Conservation (phyloP, 352 stramenopile genomes). For the Phytophthora capsici region DNA sequence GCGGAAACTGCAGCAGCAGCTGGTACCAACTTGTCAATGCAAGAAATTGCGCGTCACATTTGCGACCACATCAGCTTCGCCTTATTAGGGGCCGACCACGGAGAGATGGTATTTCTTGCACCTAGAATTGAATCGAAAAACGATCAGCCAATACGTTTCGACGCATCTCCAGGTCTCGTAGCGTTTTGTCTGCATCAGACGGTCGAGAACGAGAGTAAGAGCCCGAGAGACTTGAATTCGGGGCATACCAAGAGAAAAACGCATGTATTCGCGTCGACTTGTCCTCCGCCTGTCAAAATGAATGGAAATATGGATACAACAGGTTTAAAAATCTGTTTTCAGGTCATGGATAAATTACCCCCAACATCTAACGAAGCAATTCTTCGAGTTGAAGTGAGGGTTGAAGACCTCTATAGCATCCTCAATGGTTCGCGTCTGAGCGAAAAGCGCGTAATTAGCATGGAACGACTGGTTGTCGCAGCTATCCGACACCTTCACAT, state of each 20-base stretch:
- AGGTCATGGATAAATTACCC: constrained; percentile 30
- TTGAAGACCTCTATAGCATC: constrained; percentile 42
- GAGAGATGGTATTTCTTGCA: constrained; percentile 63
- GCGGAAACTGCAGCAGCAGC: constrained; percentile 65
- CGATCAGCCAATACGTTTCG: constrained; percentile 35
- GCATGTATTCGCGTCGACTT: constrained; percentile 48
- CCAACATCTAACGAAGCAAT: neutral
- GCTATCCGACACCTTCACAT: constrained; percentile 51
- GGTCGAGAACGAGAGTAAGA: constrained; percentile 24
- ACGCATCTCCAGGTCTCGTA: constrained; percentile 26
- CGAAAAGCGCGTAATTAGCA: constrained; percentile 27
- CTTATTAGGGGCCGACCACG: constrained; percentile 35
- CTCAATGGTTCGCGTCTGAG: constrained; percentile 9
- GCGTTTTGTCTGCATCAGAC: constrained; percentile 53
- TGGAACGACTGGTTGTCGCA: constrained; percentile 43
- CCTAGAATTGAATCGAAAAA: constrained; percentile 22
- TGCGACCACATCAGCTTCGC: constrained; percentile 69
- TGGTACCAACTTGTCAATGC: constrained; percentile 76
- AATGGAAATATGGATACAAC: constrained; percentile 2
- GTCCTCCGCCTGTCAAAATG: constrained; percentile 16
- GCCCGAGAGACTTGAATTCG: neutral
- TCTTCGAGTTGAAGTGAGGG: constrained; percentile 24
- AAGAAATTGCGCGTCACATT: constrained; percentile 65
- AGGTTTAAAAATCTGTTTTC: constrained; percentile 39
- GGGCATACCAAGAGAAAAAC: constrained; percentile 30